phyloP scores from a whole-genome alignment of 176 grass and related monocot species.

The Aegilops sharonensis region DNA sequence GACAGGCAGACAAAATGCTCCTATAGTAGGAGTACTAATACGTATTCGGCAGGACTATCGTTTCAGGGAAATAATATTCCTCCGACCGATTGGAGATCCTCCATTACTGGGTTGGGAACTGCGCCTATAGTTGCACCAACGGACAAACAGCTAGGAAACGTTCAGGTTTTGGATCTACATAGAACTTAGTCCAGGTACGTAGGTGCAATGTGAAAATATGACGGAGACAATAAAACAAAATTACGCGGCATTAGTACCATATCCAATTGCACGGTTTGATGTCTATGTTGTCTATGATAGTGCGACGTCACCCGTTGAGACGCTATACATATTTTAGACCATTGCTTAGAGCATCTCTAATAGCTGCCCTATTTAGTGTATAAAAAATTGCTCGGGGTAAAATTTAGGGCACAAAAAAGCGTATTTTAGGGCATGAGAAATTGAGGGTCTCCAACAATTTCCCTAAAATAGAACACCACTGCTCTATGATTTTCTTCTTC shows the following conservation, averaged over 20 bases:
- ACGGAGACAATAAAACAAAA: background rate
- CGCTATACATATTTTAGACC: no score
- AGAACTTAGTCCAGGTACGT: background rate
- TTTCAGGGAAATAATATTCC: slow-evolving; percentile 21
- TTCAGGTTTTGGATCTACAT: background rate
- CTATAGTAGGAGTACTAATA: background rate
- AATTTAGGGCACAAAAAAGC: no score
- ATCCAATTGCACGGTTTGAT: background rate
- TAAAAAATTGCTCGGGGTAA: no score
- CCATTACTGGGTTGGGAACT: slow-evolving; percentile 12
- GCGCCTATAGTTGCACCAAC: background rate
- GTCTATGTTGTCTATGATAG: background rate
- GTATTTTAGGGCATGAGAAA: no score
- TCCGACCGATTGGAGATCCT: slow-evolving; percentile 5
- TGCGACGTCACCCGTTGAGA: background rate
- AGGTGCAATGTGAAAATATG: background rate
- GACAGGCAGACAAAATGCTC: background rate
- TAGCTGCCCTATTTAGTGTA: no score
- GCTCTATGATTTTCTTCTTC: no score
- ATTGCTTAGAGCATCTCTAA: no score
- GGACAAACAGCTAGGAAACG: background rate
- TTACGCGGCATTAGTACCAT: background rate
- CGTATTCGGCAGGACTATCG: slow-evolving; percentile 13
- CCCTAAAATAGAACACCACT: no score
- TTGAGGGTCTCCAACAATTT: no score